A percentile compares a stretch with the other conserved stretches of the same genome.
Conservation (phyloP, 2,329 filamentous ascomycete species). For the Chrysoporthe austroafricana region DNA sequence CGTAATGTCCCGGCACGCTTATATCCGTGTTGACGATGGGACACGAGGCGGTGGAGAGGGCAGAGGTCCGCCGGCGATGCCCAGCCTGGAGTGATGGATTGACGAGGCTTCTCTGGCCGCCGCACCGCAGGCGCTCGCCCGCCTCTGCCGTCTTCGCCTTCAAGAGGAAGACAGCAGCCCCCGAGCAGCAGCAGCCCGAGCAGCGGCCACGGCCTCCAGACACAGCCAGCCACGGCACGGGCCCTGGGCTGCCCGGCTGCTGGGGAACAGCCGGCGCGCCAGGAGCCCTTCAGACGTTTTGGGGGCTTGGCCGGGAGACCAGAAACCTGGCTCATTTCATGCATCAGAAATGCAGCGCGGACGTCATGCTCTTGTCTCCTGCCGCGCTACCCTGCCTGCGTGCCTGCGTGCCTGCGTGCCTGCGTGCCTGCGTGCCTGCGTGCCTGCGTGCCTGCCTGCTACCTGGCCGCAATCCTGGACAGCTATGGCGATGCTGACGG, state of each 20-base stretch:
- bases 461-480: background rate
- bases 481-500: background rate
- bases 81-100: background rate
- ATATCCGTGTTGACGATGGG: conserved; percentile 2
- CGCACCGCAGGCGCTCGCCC: background rate
- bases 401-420: background rate
- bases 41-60: conserved; percentile 3
- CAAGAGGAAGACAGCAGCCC: background rate
- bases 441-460: too few relatives aligned
- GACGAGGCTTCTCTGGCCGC: background rate
- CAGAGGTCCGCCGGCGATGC: background rate
- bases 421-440: background rate
- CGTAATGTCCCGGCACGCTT: conserved; percentile 10
- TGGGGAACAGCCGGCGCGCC: conserved; percentile 3
- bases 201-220: background rate
- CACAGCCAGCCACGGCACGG: background rate
- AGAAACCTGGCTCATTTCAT: conserved; percentile 16
- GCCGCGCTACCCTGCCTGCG: background rate
- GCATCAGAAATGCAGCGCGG: conserved; percentile 15
- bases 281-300: conserved; percentile 3
- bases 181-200: too few relatives aligned
- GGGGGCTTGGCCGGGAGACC: background rate
- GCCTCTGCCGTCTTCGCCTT: background rate
- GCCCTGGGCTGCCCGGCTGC: background rate
- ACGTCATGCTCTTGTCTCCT: conserved; percentile 10